These are phyloP conservation scores for Gentiana macrophylla DNA, from an alignment of 257 asterid species.

Conservation along the genomic window DNA sequence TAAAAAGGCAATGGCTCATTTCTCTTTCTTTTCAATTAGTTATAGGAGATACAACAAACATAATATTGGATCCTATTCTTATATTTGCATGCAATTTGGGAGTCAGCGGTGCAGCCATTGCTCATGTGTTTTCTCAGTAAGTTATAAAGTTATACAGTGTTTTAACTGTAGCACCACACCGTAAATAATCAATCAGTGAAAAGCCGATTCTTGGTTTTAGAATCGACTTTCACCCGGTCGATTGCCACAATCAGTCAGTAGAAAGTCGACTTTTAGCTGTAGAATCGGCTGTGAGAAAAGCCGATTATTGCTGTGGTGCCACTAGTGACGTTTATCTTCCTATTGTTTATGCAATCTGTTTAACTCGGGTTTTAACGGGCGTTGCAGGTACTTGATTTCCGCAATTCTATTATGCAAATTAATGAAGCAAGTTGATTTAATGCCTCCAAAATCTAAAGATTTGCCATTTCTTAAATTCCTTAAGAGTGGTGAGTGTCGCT, in stretches of 20 bases:
- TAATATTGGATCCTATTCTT: conserved; percentile 55
- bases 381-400: conserved; percentile 60
- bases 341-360: too few relatives aligned
- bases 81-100: conserved; percentile 48
- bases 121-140: conserved; percentile 39
- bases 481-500: conserved; percentile 48
- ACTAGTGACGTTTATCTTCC: too few relatives aligned
- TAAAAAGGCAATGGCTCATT: too few relatives aligned
- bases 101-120: conserved; percentile 57
- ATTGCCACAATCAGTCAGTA: too few relatives aligned
- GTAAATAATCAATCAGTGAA: too few relatives aligned
- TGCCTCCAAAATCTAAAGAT: conserved; percentile 64
- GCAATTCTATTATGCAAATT: conserved; percentile 50
- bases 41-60: conserved; percentile 53
- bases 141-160: too few relatives aligned
- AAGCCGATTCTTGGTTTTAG: too few relatives aligned
- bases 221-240: too few relatives aligned
- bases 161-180: too few relatives aligned
- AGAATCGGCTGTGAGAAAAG: too few relatives aligned
- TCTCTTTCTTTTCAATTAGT: conserved; percentile 19
- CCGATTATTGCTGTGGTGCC: too few relatives aligned
- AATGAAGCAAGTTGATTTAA: conserved; percentile 53
- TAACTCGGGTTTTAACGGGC: neutral
- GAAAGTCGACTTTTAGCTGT: too few relatives aligned
- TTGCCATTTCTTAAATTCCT: conserved; percentile 72